These are phyloP conservation scores for Phaseolus lunatus DNA, from an alignment of 306 rosid genomes.

Conservation along the genomic window DNA sequence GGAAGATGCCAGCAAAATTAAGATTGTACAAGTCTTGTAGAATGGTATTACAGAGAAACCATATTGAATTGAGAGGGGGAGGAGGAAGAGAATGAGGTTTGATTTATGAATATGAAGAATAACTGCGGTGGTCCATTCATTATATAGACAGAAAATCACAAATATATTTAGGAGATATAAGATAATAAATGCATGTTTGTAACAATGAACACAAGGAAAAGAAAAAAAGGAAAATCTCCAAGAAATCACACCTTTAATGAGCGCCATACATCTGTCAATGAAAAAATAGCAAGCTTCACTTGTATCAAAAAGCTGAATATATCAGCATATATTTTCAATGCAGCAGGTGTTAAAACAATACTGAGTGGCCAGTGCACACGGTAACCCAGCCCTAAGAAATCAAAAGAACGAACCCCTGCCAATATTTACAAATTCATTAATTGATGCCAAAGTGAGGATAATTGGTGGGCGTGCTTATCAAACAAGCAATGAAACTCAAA, in stretches of 20 bases:
- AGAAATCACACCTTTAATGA: conserved; percentile 77
- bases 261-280: conserved; percentile 88
- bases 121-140: conserved; percentile 8
- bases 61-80: too few relatives aligned
- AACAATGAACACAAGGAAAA: conserved; percentile 19
- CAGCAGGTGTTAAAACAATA: conserved; percentile 81
- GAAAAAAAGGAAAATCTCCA: neutral
- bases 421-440: conserved; percentile 42
- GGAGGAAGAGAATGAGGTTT: too few relatives aligned
- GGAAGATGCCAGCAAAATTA: too few relatives aligned
- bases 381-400: conserved; percentile 94
- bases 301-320: conserved; percentile 94
- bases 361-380: conserved; percentile 90
- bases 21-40: too few relatives aligned
- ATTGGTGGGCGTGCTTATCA: neutral
- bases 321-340: conserved; percentile 81
- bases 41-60: too few relatives aligned
- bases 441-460: conserved; percentile 31
- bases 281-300: conserved; percentile 86
- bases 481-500: conserved; percentile 36
- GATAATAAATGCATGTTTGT: conserved; percentile 12
- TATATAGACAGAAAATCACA: conserved; percentile 35
- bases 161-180: conserved; percentile 10
- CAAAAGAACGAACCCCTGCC: conserved; percentile 92
- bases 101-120: too few relatives aligned